Conservation (phyloP, 257 asterid species). For the Solanum rostratum region DNA sequence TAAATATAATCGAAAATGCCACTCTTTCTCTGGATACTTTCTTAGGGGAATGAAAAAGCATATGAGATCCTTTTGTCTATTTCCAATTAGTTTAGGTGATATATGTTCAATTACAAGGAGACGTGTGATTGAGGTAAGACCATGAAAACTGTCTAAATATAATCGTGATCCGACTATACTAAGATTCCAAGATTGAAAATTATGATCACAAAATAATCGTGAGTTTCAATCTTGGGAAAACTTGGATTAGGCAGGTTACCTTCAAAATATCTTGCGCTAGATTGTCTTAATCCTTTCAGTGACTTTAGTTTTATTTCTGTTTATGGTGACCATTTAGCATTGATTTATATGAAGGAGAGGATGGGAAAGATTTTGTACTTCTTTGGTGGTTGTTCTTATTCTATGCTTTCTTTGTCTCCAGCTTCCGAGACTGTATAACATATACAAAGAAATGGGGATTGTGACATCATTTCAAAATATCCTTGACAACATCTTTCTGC, state of each 20-base stretch:
- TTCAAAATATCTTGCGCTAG: neutral
- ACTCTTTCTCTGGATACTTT: neutral
- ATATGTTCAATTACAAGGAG: neutral
- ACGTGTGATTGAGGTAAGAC: neutral
- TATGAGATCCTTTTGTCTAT: neutral
- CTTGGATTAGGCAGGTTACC: neutral
- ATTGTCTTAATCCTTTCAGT: neutral
- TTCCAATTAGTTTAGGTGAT: neutral
- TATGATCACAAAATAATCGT: neutral
- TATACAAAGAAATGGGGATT: conserved; percentile 97
- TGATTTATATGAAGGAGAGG: neutral
- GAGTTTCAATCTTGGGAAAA: neutral
- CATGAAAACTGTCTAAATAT: neutral
- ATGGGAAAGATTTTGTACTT: neutral
- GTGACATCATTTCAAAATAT: conserved; percentile 97
- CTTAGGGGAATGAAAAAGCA: neutral
- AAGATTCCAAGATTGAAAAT: neutral
- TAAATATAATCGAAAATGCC: neutral
- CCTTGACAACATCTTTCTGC: conserved; percentile 90
- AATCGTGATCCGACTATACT: neutral
- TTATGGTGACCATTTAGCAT: neutral
- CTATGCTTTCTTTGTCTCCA: conserved; percentile 22
- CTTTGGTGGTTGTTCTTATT: conserved; percentile 9
- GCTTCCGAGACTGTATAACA: conserved; percentile 97
- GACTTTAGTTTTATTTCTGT: neutral